phyloP scores from a whole-genome alignment of 208 protist genomes.

The Leishmania tarentolae region DNA sequence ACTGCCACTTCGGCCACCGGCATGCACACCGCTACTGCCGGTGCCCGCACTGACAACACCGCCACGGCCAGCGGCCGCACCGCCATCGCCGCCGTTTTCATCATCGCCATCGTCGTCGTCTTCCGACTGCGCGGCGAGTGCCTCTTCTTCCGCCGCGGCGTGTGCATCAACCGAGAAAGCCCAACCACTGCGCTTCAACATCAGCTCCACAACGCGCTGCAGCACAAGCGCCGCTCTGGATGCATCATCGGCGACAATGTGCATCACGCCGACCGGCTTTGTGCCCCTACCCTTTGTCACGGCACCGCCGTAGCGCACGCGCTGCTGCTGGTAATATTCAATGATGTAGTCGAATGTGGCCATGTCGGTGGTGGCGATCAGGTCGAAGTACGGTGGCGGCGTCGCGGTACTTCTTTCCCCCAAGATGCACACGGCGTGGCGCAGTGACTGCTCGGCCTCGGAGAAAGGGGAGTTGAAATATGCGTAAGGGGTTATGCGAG shows the following conservation, averaged over 20 bases:
- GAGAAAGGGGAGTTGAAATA: slow-evolving; percentile 53
- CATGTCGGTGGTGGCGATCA: slow-evolving; percentile 71
- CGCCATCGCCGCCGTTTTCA: not conserved
- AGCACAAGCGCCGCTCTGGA: slow-evolving; percentile 54
- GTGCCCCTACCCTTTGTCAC: slow-evolving; percentile 16
- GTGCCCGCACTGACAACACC: not conserved
- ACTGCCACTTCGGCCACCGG: not conserved
- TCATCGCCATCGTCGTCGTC: slow-evolving; percentile 3
- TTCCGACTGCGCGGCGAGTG: slow-evolving; percentile 1
- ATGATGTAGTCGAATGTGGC: slow-evolving; percentile 73
- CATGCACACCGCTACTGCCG: not conserved
- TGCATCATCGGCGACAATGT: slow-evolving; percentile 52
- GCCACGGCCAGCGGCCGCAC: not conserved
- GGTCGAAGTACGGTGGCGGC: slow-evolving; percentile 62
- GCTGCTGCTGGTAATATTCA: slow-evolving; percentile 64
- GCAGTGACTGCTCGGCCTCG: slow-evolving; percentile 38
- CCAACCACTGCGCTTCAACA: slow-evolving; percentile 39
- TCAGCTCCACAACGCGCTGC: slow-evolving; percentile 58
- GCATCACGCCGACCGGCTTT: slow-evolving; percentile 47
- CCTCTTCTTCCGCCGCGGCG: slow-evolving; percentile 23
- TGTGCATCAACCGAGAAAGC: slow-evolving; percentile 19
- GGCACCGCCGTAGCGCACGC: slow-evolving; percentile 15
- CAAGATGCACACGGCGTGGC: slow-evolving; percentile 2
- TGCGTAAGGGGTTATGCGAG: slow-evolving; percentile 38
- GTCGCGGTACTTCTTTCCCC: not conserved